Conservation (phyloP, 78 protist genomes). For the Anaeramoeba ignava region DNA sequence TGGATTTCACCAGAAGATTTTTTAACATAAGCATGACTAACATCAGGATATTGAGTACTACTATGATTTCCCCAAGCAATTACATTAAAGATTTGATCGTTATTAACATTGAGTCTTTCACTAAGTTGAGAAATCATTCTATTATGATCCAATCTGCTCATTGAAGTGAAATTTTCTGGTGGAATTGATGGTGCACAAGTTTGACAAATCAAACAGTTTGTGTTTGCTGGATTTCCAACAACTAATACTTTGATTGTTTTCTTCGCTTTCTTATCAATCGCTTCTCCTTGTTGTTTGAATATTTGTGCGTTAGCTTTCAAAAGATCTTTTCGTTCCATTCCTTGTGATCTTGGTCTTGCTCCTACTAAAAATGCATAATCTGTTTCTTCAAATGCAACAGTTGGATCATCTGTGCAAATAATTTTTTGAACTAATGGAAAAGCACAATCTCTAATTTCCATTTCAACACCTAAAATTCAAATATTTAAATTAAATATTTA, state of each 20-base stretch:
- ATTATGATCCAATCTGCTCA: conserved; percentile 84
- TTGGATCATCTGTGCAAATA: conserved; percentile 18
- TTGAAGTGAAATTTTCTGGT: conserved; percentile 59
- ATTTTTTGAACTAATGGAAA: conserved; percentile 11
- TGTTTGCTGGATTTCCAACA: conserved; percentile 94
- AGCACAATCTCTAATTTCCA: conserved; percentile 53
- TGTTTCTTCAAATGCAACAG: conserved; percentile 30
- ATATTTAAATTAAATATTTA: too few species aligned
- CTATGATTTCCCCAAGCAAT: conserved; percentile 91
- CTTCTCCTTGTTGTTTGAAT: conserved; percentile 71
- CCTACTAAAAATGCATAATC: conserved; percentile 46
- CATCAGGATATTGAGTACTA: conserved; percentile 56
- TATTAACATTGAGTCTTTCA: conserved; percentile 25
- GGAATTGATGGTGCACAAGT: conserved; percentile 64
- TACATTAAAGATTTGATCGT: conserved; percentile 40
- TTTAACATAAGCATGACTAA: conserved; percentile 12
- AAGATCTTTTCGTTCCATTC: conserved; percentile 84
- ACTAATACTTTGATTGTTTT: conserved; percentile 54
- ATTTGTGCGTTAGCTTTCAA: conserved; percentile 31
- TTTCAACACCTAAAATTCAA: conserved; percentile 35
- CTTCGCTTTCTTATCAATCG: conserved; percentile 48
- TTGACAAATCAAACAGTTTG: conserved; percentile 62
- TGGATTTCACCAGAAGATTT: neutral
- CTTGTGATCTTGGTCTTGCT: conserved; percentile 82
- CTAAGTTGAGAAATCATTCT: conserved; percentile 34